Evolutionary conservation across 768 basidiomycete species (phyloP).

Genomic region (Infundibulicybe gibba): DNA sequence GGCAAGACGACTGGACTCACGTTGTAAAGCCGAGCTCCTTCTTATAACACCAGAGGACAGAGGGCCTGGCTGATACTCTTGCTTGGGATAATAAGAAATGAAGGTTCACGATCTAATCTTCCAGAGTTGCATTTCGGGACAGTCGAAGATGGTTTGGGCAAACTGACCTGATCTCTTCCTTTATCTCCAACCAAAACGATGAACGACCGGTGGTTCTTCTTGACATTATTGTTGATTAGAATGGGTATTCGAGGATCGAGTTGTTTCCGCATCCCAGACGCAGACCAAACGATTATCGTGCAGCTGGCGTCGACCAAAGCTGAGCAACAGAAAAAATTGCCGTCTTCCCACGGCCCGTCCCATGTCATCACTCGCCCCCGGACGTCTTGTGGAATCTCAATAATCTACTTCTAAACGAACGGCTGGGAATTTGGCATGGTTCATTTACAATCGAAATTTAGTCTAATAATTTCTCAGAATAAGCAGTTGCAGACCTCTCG

Average conservation of each 20-base stretch:
- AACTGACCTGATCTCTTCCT: slow-evolving; percentile 79
- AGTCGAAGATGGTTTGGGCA: background rate
- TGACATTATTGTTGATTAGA: slow-evolving; percentile 91
- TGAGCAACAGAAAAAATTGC: no score
- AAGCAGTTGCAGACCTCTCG: no score
- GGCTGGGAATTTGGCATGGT: no score
- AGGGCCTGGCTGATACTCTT: slow-evolving; percentile 82
- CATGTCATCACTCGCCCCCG: no score
- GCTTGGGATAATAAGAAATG: slow-evolving; percentile 94
- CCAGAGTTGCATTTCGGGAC: background rate
- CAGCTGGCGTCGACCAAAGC: no score
- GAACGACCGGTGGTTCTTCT: slow-evolving; percentile 90
- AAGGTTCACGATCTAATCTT: slow-evolving; percentile 81
- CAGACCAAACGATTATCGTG: background rate
- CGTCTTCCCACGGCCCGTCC: no score
- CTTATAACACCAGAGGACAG: slow-evolving; percentile 98
- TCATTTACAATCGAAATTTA: no score
- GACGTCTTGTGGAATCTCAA: no score
- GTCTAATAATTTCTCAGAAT: no score
- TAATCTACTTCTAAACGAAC: no score
- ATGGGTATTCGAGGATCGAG: slow-evolving; percentile 91
- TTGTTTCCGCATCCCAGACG: slow-evolving; percentile 77
- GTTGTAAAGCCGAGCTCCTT: slow-evolving; percentile 96
- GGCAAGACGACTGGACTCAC: slow-evolving; percentile 36
- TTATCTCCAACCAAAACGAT: slow-evolving; percentile 96